phyloP scores from a whole-genome alignment of 257 asterid genomes.

The Paraleonurus japonicus region DNA sequence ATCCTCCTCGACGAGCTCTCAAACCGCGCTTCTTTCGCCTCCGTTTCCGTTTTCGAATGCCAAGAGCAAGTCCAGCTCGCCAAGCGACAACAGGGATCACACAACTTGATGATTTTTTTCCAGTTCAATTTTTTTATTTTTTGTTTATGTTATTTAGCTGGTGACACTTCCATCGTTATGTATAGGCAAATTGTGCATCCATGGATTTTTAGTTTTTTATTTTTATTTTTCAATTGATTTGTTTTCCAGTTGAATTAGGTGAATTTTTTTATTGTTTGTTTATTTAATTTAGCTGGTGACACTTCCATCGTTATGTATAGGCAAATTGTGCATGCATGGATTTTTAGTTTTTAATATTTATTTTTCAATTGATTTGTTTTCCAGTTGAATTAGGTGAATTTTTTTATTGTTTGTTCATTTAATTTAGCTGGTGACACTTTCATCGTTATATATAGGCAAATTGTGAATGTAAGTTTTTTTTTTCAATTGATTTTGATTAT shows the following conservation, averaged over 20 bases:
- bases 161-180: no score
- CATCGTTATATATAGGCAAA: no score
- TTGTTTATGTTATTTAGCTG: constrained; percentile 2
- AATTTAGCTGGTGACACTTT: not conserved
- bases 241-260: no score
- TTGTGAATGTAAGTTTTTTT: not conserved
- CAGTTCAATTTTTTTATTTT: not conserved
- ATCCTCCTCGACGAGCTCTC: constrained; percentile 33
- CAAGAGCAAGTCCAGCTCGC: constrained; percentile 45
- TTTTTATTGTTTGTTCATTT: not conserved
- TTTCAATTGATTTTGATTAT: constrained; percentile 1
- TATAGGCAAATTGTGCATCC: constrained; percentile 18
- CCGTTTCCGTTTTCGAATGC: constrained; percentile 38
- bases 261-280: no score
- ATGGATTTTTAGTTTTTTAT: no score
- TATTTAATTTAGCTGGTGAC: not conserved
- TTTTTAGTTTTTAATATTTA: not conserved
- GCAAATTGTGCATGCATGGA: constrained; percentile 29
- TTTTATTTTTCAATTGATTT: no score
- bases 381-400: no score
- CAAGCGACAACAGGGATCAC: constrained; percentile 39
- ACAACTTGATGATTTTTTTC: not conserved
- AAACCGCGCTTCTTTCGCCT: constrained; percentile 42
- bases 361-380: constrained; percentile 1
- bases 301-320: no score